phyloP scores from a whole-genome alignment of 1,139 yeast genomes.

The Scheffersomyces insectosa region DNA sequence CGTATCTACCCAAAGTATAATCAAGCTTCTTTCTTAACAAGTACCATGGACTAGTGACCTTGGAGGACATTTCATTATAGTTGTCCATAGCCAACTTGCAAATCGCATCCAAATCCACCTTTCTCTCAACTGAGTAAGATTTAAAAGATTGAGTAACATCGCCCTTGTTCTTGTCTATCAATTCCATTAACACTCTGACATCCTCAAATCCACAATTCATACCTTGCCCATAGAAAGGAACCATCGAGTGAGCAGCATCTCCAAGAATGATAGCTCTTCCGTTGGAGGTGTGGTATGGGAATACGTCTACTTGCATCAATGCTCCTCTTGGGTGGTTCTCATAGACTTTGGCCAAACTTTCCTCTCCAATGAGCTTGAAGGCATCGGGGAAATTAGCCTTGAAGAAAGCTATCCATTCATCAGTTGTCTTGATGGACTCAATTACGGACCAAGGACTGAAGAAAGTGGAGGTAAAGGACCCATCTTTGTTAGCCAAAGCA shows the following conservation, averaged over 20 bases:
- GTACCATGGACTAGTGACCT: slow-evolving; percentile 68
- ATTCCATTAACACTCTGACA: slow-evolving; percentile 63
- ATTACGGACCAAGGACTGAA: slow-evolving; percentile 79
- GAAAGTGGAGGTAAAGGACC: slow-evolving; percentile 86
- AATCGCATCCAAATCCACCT: slow-evolving; percentile 71
- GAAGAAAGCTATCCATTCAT: slow-evolving; percentile 57
- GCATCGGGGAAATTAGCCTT: slow-evolving; percentile 72
- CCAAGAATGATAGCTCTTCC: slow-evolving; percentile 75
- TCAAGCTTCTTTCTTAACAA: slow-evolving; percentile 70
- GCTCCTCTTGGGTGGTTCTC: slow-evolving; percentile 71
- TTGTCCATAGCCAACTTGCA: slow-evolving; percentile 77
- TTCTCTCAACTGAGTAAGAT: slow-evolving; percentile 57
- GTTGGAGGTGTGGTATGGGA: slow-evolving; percentile 64
- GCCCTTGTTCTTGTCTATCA: slow-evolving; percentile 46
- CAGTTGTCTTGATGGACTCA: slow-evolving; percentile 48
- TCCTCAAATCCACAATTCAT: slow-evolving; percentile 97
- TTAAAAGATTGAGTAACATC: slow-evolving; percentile 54
- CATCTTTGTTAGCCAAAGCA: slow-evolving; percentile 82
- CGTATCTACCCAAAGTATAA: slow-evolving; percentile 55
- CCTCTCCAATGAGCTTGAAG: slow-evolving; percentile 60
- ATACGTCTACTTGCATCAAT: slow-evolving; percentile 65
- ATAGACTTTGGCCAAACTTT: slow-evolving; percentile 52
- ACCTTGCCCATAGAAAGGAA: slow-evolving; percentile 96
- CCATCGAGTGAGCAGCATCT: slow-evolving; percentile 97
- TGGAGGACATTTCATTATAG: slow-evolving; percentile 84